Evolutionary conservation across 2,329 filamentous ascomycete species (phyloP).

Genomic region (Escovopsis sp.): DNA sequence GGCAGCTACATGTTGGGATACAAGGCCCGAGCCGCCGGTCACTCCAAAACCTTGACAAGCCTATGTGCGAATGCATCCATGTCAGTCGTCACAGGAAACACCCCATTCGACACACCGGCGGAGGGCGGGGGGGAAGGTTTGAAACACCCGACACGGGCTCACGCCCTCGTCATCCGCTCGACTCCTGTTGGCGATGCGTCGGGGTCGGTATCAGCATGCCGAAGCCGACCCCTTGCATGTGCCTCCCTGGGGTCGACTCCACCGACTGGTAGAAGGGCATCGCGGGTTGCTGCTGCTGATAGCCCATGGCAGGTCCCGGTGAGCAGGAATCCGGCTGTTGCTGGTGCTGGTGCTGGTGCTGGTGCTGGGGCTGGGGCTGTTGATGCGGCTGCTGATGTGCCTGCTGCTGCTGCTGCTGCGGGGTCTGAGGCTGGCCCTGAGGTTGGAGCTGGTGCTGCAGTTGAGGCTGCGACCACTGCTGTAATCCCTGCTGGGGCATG

Average conservation of each 20-base stretch:
- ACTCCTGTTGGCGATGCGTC: not conserved
- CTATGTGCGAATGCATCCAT: too few relatives aligned
- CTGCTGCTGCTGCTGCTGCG: not conserved
- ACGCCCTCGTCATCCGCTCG: not conserved
- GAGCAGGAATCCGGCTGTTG: not conserved
- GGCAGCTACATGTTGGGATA: too few relatives aligned
- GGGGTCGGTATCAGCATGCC: not conserved
- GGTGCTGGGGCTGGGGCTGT: not conserved
- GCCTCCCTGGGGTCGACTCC: not conserved
- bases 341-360: not conserved
- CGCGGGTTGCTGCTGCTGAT: not conserved
- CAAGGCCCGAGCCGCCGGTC: too few relatives aligned
- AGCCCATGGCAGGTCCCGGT: not conserved
- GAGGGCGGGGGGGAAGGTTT: not conserved
- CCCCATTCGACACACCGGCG: too few relatives aligned
- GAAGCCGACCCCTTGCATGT: not conserved
- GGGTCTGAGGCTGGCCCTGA: not conserved
- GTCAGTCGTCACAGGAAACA: too few relatives aligned
- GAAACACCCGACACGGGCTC: not conserved
- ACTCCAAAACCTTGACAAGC: too few relatives aligned
- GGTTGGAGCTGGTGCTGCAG: not conserved
- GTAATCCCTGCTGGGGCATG: not conserved
- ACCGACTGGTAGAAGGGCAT: not conserved
- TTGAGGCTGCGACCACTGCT: not conserved
- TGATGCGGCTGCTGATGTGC: not conserved